Base-by-base conservation (phyloP, 2,329 filamentous ascomycete species). In the Paramyrothecium roridum region DNA sequence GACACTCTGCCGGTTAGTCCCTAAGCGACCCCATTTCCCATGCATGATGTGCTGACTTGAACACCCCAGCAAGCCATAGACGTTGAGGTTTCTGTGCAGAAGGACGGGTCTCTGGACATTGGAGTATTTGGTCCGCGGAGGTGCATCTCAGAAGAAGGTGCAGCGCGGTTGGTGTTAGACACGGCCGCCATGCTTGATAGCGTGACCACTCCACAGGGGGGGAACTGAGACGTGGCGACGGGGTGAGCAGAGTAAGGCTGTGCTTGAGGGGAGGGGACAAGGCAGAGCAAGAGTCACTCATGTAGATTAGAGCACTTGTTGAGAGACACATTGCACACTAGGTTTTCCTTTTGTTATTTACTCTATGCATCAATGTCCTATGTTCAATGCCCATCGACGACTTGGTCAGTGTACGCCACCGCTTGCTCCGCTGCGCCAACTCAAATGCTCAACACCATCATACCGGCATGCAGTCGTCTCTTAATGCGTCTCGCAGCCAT, bases 71-170 rank as follows among this genome's bases (percentile, higher is more conserved):
- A 70, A 20, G 69, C 74, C 12, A 56, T 76, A 7, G 75, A 78
- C 54, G 57, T 77, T 2, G 76, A 78, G 57, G 73, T 72, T 1
- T 70, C 73, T 0, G 50, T 78, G 1, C 58, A 63, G 3, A 65
- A 56, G 0, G 58, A 61, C 2, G 58, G 54, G 13, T 30, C 49
- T 1, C 56, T 78, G 45, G 72, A 74, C 30, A 68, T 78, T 50
- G 76, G 76, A 7, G 63, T 76, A 3, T 78, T 78, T 57, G 75
- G 72, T 3, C 70, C 72, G 7, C 50, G 52, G 7, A 54, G 61
- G 26, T 56, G 63, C 4, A 50, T 73, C 19, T 67, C 65, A 2
- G 48, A 56, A 1, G 59, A 65, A 2, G 63, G 59, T 26, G 71
- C 71, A 2, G 50, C 52, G 0, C 19, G 23, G 2, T 40, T 74